phyloP scores from a whole-genome alignment of 2,329 filamentous ascomycete genomes.

The Zelopaecilomyces penicillatus region DNA sequence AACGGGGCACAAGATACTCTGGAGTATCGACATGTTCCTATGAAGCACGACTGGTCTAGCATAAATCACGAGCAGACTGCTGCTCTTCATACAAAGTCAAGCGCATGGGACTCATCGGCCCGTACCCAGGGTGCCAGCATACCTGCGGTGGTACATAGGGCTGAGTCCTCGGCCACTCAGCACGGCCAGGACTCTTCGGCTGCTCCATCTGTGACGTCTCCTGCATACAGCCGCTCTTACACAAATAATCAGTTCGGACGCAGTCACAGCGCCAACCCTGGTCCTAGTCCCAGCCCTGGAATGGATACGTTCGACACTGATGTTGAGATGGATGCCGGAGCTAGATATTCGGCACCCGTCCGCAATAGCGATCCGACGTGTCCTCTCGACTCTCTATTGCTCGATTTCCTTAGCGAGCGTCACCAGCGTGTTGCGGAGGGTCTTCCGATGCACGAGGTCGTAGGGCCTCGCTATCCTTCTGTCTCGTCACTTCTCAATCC shows the following conservation, averaged over 20 bases:
- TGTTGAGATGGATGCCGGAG: slow-evolving; percentile 6
- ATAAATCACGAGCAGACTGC: slow-evolving; percentile 14
- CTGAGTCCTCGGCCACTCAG: not conserved
- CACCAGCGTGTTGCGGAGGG: slow-evolving; percentile 59
- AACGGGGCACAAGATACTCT: slow-evolving; percentile 39
- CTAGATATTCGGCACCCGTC: slow-evolving; percentile 29
- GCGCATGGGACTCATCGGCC: slow-evolving; percentile 1
- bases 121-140: not conserved
- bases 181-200: not conserved
- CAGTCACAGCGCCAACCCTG: slow-evolving; percentile 38
- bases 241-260: not conserved
- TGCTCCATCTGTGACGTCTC: not conserved
- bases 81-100: slow-evolving; percentile 12
- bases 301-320: slow-evolving; percentile 33
- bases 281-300: slow-evolving; percentile 47
- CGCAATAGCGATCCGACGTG: slow-evolving; percentile 62
- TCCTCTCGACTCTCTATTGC: slow-evolving; percentile 67
- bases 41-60: slow-evolving; percentile 43
- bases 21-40: slow-evolving; percentile 36
- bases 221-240: not conserved
- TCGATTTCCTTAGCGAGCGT: slow-evolving; percentile 68
- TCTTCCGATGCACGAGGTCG: slow-evolving; percentile 53
- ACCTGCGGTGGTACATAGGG: not conserved
- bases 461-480: slow-evolving; percentile 71
- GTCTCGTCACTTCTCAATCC: slow-evolving; percentile 73